Evolutionary conservation across 257 asterid genomes (phyloP), one percentile per base, ranked within the genome.

Genomic region (Paraleonurus japonicus): DNA sequence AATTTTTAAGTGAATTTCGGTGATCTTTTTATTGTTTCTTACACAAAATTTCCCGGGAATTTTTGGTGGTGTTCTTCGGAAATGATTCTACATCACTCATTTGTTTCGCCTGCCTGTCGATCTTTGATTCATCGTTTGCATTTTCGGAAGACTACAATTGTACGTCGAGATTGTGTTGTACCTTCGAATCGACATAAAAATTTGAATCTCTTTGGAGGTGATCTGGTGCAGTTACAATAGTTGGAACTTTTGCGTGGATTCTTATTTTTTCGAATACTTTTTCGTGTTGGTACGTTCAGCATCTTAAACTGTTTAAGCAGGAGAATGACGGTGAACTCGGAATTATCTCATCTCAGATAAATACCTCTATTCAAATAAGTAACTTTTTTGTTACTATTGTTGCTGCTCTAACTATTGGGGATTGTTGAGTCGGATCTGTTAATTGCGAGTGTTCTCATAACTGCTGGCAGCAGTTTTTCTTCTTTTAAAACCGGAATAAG

Each of bases 161-260:
- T 81, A 68, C 78, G 70, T 65, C 72, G 35, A 32, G 72, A 69
- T 66, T 57, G 78, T 76, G 79, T 70, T 57, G 55, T 75, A 71
- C 75, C 78, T 65, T 59, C 74, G 62, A 72, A 77, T 71, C 80
- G 81, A 59, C 65, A 26, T 71, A 76, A 78, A 71, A 72, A 63
- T 71, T 70, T 81, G 67, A 64, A 62, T 74, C 69, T 67, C 35
- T 65, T 41, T 19, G 61, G 77, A 81, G 84, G 86, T 80, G 83
- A 84, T 75, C 32, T 64, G 45, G 32, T 23, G 13, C 68, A 43
- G 66, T 50, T 22, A 59, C 55, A 28, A n/a, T 30, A 1, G 26
- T 12, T 6, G 60, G 32, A 54, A 11, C 16, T 24, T 70, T 30
- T 67, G 35, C 47, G 16, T 61, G 30, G 35, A 60, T 16, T 54